Evolutionary conservation across 2,329 filamentous ascomycete species (phyloP), one percentile per base, ranked within the genome.

Genomic region (Talaromyces pinophilus): DNA sequence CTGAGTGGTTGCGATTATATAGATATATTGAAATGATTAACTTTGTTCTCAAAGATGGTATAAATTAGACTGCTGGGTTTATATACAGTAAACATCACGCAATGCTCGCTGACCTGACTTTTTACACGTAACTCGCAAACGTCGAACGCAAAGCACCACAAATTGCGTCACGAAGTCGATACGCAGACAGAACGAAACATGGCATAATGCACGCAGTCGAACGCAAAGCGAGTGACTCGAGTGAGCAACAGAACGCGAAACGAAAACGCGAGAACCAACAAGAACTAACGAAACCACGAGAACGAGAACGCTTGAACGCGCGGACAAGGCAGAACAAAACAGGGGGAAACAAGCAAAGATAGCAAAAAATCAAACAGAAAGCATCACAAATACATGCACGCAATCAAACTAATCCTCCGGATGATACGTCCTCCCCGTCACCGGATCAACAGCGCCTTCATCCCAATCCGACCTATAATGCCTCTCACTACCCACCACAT

Each of bases 21-120:
- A 25, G 25, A 25, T 25, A 25, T 25, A 25, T 25, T 25, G 25
- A 25, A 25, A 25, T 25, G 4, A 25, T 5, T 25, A 8, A 33
- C 1, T 33, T 25, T 42, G 64, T 69, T 71, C 70, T 72, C 63
- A 70, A 71, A 70, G 71, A 71, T 71, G n/a, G n/a, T 55, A 35
- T 22, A 55, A 22, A 38, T 57, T 57, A 40, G n/a, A 40, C n/a
- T n/a, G n/a, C 54, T 25, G 33, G 17, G 4, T 15, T 38, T 57
- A 57, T 40, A 11, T 38, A 57, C 54, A 40, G 2, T 40, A 22
- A 7, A 38, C 33, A 40, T 62, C 60, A 62, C 33, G 33, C 60
- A 62, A 54, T 55, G 61, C 48, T 55, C 61, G 48, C 48, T 55
- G 40, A 50, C 50, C 22, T 63, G 38, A 42, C 22, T 50, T 11